A percentile compares a stretch with the other conserved stretches of the same genome.
Evolutionary conservation across 1,139 yeast species (phyloP).

Genomic region (Geotrichum phurueaensis): DNA sequence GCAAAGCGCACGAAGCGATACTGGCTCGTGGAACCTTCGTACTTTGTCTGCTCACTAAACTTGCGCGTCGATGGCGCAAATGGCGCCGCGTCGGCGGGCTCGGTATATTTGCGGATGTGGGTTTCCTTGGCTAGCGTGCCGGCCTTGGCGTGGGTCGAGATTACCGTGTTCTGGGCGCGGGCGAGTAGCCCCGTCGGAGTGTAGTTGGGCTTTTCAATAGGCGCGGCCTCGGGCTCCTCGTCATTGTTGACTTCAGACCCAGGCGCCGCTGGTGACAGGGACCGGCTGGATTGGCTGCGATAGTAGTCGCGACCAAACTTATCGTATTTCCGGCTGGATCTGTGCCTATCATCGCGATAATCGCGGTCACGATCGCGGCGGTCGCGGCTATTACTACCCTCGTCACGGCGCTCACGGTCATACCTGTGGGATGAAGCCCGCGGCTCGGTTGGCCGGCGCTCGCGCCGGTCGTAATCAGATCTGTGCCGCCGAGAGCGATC

Average conservation of each 20-base stretch:
- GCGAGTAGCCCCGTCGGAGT: slow-evolving; percentile 45
- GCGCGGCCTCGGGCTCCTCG: background rate
- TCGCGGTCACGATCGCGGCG: background rate
- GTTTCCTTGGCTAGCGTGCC: slow-evolving; percentile 4
- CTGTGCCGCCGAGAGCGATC: background rate
- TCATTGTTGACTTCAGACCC: background rate
- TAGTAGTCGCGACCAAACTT: background rate
- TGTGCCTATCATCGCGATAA: background rate
- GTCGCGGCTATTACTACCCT: background rate
- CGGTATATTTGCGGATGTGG: slow-evolving; percentile 41
- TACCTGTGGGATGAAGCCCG: background rate
- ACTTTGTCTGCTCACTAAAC: slow-evolving; percentile 2
- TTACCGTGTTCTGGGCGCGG: slow-evolving; percentile 37
- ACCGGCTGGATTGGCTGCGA: background rate
- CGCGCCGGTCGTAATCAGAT: background rate
- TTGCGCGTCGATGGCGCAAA: slow-evolving; percentile 30
- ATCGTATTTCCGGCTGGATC: background rate
- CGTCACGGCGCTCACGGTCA: background rate
- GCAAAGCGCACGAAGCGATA: slow-evolving; percentile 29
- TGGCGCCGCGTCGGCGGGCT: slow-evolving; percentile 39
- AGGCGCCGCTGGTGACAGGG: background rate
- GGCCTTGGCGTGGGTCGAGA: background rate
- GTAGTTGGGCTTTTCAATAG: slow-evolving; percentile 37
- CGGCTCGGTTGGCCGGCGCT: background rate
- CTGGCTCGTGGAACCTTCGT: slow-evolving; percentile 17